A percentile compares a stretch with the other conserved stretches of the same genome.
Evolutionary conservation across 2,329 filamentous ascomycete genomes (phyloP).

Genomic region (Elsinoe ampelina): DNA sequence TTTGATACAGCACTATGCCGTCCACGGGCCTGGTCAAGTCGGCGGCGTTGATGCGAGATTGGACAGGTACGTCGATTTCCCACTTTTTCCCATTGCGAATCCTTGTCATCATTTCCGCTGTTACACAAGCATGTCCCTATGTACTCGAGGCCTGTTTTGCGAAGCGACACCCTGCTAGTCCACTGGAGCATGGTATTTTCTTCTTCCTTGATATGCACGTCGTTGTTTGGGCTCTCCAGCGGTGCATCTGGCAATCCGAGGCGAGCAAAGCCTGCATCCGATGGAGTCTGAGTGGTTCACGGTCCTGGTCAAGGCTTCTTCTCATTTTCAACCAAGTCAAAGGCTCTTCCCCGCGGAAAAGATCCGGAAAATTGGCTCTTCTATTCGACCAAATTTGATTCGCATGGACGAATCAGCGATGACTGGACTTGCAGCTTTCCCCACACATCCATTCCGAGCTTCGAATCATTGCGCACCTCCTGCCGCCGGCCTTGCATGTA

Average conservation of each 20-base stretch:
- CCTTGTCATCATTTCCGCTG: neutral
- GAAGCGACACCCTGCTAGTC: neutral
- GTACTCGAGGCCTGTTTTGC: neutral
- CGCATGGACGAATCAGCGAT: neutral
- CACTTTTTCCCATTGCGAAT: neutral
- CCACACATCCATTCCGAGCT: conserved; percentile 1
- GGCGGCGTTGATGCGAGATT: conserved; percentile 67
- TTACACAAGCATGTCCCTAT: conserved; percentile 11
- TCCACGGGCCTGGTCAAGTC: conserved; percentile 65
- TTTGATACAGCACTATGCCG: conserved; percentile 63
- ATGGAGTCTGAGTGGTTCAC: neutral
- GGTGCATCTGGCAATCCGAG: neutral
- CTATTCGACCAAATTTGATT: conserved; percentile 2
- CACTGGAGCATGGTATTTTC: neutral
- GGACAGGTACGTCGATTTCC: conserved; percentile 67
- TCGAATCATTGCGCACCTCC: conserved; percentile 3
- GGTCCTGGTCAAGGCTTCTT: conserved; percentile 1
- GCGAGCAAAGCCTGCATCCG: conserved; percentile 7
- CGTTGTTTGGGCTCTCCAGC: neutral
- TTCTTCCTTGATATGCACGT: conserved; percentile 1
- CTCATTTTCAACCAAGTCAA: neutral
- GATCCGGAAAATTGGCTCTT: neutral
- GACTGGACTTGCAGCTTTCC: neutral
- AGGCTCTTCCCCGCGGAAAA: neutral
- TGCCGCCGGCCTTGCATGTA: conserved; percentile 4